Evolutionary conservation across 2,329 filamentous ascomycete genomes (phyloP).

Genomic region (Fusarium dimerum): DNA sequence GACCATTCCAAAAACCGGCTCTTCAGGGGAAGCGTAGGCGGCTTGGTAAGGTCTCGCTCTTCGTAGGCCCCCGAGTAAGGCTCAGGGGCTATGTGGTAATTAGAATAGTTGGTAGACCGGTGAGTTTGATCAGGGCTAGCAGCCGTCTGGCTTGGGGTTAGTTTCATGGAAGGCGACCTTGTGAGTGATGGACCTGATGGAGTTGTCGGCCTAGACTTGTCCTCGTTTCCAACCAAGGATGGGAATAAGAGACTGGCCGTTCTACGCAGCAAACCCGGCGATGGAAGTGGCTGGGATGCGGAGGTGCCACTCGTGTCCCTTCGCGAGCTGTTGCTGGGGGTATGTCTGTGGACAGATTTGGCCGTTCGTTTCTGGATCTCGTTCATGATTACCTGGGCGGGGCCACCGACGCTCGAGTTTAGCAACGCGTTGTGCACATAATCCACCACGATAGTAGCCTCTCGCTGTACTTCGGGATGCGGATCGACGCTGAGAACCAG

Average conservation of each 20-base stretch:
- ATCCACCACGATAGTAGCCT: constrained; percentile 84
- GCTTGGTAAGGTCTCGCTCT: constrained; percentile 57
- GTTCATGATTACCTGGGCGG: constrained; percentile 72
- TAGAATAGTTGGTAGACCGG: constrained; percentile 55
- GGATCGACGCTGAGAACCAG: constrained; percentile 91
- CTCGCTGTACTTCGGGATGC: constrained; percentile 86
- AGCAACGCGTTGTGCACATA: constrained; percentile 78
- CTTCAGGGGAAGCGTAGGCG: constrained; percentile 70
- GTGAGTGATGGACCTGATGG: constrained; percentile 30
- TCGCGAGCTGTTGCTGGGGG: constrained; percentile 44
- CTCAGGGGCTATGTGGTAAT: constrained; percentile 74
- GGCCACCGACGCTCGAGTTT: constrained; percentile 71
- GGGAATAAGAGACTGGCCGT: constrained; percentile 66
- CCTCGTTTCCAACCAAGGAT: constrained; percentile 55
- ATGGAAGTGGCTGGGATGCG: constrained; percentile 48
- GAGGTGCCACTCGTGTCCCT: constrained; percentile 42
- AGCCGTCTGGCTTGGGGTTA: constrained; percentile 43
- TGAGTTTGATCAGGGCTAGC: constrained; percentile 76
- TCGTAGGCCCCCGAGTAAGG: constrained; percentile 79
- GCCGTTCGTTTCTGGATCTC: constrained; percentile 63
- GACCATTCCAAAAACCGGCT: constrained; percentile 94
- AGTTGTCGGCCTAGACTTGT: constrained; percentile 39
- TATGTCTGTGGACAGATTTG: constrained; percentile 47
- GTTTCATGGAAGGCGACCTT: constrained; percentile 37
- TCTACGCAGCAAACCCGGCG: constrained; percentile 60